These are phyloP conservation scores for Suhomyces kunorum DNA, from an alignment of 1,139 yeast genomes.

Conservation along the genomic window DNA sequence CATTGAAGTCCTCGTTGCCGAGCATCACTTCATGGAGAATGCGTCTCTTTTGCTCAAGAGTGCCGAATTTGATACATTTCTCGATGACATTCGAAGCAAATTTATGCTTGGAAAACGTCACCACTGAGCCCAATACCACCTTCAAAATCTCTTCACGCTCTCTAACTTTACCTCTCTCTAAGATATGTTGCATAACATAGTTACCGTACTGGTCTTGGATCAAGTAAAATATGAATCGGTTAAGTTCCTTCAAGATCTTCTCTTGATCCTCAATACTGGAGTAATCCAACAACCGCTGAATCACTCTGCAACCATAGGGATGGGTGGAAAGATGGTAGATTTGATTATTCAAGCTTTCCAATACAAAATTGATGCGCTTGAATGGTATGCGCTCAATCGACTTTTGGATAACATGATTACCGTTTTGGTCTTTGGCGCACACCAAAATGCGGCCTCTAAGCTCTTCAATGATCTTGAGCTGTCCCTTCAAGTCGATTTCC, in stretches of 20 bases:
- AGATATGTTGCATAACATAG: slow-evolving; percentile 93
- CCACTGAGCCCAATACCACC: slow-evolving; percentile 58
- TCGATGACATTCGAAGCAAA: slow-evolving; percentile 98
- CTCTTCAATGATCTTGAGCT: slow-evolving; percentile 69
- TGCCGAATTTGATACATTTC: slow-evolving; percentile 80
- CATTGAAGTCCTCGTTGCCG: slow-evolving; percentile 44
- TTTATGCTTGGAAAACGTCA: slow-evolving; percentile 86
- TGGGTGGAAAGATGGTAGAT: slow-evolving; percentile 90
- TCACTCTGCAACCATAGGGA: slow-evolving; percentile 96
- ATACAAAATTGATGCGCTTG: slow-evolving; percentile 65
- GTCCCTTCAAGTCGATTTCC: slow-evolving; percentile 66
- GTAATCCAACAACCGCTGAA: slow-evolving; percentile 86
- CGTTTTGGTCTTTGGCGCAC: slow-evolving; percentile 95
- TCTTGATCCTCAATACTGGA: slow-evolving; percentile 64
- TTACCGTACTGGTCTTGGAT: slow-evolving; percentile 97
- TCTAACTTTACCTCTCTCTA: slow-evolving; percentile 69
- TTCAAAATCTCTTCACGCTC: slow-evolving; percentile 45
- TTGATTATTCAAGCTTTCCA: slow-evolving; percentile 73
- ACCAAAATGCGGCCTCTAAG: slow-evolving; percentile 66
- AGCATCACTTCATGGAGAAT: slow-evolving; percentile 65
- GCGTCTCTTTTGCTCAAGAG: slow-evolving; percentile 57
- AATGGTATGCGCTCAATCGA: slow-evolving; percentile 87
- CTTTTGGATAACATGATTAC: slow-evolving; percentile 96
- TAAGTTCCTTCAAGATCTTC: slow-evolving; percentile 68
- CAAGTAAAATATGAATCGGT: slow-evolving; percentile 69